Evolutionary conservation across 176 grass and related monocot genomes (phyloP).

Genomic region (Phoenix dactylifera): DNA sequence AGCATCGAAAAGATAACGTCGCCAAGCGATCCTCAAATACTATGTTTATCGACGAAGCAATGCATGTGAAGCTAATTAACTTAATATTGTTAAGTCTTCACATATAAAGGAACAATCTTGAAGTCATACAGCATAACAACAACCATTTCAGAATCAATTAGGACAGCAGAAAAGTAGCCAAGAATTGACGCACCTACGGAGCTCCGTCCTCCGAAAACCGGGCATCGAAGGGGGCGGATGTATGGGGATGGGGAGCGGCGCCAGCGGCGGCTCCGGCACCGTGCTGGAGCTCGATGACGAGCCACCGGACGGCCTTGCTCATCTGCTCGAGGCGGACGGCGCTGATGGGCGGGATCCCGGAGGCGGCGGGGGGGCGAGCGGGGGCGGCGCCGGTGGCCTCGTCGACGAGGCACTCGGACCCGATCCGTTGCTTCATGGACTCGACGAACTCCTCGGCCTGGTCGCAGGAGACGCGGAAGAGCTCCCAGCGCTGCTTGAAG

Average conservation of each 20-base stretch:
- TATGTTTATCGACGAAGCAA: too few relatives aligned
- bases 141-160: too few relatives aligned
- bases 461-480: constrained; percentile 73
- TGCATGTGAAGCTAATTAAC: too few relatives aligned
- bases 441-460: constrained; percentile 77
- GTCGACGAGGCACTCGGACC: constrained; percentile 87
- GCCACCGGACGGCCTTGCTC: constrained; percentile 79
- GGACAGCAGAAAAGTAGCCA: too few relatives aligned
- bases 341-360: constrained; percentile 59
- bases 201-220: constrained; percentile 59
- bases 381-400: constrained; percentile 45
- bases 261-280: constrained; percentile 32
- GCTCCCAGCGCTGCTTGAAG: constrained; percentile 81
- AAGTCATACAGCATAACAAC: too few relatives aligned
- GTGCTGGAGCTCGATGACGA: constrained; percentile 69
- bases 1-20: too few relatives aligned
- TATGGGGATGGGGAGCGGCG: constrained; percentile 25
- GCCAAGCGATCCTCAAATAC: too few relatives aligned
- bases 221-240: constrained; percentile 39
- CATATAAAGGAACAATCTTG: too few relatives aligned
- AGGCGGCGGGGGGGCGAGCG: constrained; percentile 2
- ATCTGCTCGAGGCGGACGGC: constrained; percentile 77
- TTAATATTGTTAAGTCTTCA: too few relatives aligned
- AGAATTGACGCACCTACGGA: constrained; percentile 44
- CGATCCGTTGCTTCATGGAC: constrained; percentile 74